A percentile compares a stretch with the other conserved stretches of the same genome.
phyloP scores from a whole-genome alignment of 23 red algal genomes.

The Cyanidioschyzon merolae region DNA sequence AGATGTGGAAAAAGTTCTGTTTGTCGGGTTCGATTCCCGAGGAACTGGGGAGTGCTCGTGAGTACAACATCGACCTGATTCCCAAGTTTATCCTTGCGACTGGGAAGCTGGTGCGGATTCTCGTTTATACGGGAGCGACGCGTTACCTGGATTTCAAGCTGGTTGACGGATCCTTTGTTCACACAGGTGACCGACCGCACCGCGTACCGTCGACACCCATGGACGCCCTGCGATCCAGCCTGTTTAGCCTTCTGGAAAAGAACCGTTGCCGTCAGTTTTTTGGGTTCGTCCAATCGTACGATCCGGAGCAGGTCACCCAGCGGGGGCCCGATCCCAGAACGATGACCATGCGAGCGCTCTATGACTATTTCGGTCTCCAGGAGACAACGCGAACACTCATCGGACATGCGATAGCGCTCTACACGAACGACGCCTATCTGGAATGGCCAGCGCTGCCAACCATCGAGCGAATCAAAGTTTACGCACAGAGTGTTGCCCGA shows the following conservation, averaged over 20 bases:
- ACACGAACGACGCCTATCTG: conserved; percentile 76
- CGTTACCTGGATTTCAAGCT: conserved; percentile 96
- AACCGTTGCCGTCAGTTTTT: conserved; percentile 97
- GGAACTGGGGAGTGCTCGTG: conserved; percentile 43
- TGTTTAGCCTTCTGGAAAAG: conserved; percentile 93
- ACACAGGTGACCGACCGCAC: conserved; percentile 62
- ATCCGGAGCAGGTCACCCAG: conserved; percentile 42
- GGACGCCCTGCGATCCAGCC: conserved; percentile 81
- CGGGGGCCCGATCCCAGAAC: conserved; percentile 41
- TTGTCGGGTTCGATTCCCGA: conserved; percentile 6
- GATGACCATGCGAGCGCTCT: conserved; percentile 74
- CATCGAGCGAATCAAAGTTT: conserved; percentile 61
- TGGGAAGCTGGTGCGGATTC: conserved; percentile 70
- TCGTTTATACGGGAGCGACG: conserved; percentile 63
- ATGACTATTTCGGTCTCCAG: conserved; percentile 82
- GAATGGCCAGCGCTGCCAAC: conserved; percentile 61
- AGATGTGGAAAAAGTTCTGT: conserved; percentile 75
- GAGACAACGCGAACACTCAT: conserved; percentile 72
- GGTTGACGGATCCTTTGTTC: conserved; percentile 90
- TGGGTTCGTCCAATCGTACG: conserved; percentile 60
- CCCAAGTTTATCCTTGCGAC: conserved; percentile 96
- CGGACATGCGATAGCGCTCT: conserved; percentile 88
- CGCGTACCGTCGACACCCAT: conserved; percentile 76
- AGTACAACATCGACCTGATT: conserved; percentile 92
- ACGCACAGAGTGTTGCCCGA: conserved; percentile 72